Evolutionary conservation across 1,284 basidiomycete species (phyloP).

Genomic region (Apiotrichum gracile): DNA sequence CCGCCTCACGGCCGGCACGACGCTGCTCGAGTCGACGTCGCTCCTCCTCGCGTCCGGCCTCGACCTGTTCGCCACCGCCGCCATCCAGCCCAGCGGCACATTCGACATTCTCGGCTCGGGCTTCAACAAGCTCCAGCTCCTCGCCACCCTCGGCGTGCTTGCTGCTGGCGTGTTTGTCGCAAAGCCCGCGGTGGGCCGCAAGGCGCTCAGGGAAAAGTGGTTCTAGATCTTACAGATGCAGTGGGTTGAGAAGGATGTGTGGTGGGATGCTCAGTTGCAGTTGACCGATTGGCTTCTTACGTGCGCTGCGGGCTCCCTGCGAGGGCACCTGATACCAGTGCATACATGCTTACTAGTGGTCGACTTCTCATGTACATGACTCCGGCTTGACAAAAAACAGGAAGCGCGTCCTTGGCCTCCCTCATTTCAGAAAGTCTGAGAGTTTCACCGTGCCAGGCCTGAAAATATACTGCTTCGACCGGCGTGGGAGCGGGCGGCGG

Average conservation of each 20-base stretch:
- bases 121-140: constrained; percentile 90
- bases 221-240: constrained; percentile 20
- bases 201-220: constrained; percentile 42
- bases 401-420: no score
- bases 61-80: constrained; percentile 76
- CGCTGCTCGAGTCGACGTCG: constrained; percentile 85
- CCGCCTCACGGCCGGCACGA: constrained; percentile 66
- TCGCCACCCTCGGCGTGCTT: constrained; percentile 72
- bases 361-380: no score
- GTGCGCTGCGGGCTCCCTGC: no score
- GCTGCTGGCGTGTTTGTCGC: constrained; percentile 67
- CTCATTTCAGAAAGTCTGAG: no score
- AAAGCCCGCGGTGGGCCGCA: constrained; percentile 48
- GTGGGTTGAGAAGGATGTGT: background rate
- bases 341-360: no score
- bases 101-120: constrained; percentile 87
- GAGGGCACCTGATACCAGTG: no score
- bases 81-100: constrained; percentile 73
- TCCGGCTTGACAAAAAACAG: no score
- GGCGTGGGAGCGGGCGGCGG: no score
- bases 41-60: constrained; percentile 80
- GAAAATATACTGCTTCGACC: no score
- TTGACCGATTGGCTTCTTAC: no score
- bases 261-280: no score
- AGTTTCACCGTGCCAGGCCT: no score